phyloP scores from a whole-genome alignment of 2,329 filamentous ascomycete species.

The Orbilia oligospora region DNA sequence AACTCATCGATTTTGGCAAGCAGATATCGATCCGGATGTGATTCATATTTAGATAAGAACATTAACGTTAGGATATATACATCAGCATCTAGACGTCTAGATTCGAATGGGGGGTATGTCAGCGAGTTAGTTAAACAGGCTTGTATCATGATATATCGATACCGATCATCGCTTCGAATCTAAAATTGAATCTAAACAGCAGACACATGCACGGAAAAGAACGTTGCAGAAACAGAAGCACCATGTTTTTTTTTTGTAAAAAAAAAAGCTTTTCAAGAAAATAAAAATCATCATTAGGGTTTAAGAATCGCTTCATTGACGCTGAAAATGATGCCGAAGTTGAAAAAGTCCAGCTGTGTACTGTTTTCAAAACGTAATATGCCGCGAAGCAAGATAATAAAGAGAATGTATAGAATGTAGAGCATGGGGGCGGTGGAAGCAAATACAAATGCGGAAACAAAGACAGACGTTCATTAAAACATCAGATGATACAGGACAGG shows the following conservation, averaged over 20 bases:
- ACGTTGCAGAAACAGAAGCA: neutral
- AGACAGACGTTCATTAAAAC: neutral
- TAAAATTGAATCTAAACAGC: neutral
- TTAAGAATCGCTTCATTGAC: constrained; percentile 34
- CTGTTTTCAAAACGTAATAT: constrained; percentile 38
- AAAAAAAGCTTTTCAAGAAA: constrained; percentile 13
- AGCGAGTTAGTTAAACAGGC: neutral
- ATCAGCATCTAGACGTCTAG: neutral
- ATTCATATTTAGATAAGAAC: neutral
- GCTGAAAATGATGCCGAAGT: constrained; percentile 37
- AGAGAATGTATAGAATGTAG: constrained; percentile 46
- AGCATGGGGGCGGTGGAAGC: neutral
- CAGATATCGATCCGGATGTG: too few relatives aligned
- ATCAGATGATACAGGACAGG: neutral
- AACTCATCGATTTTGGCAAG: neutral
- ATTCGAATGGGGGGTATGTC: neutral
- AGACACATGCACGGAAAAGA: neutral
- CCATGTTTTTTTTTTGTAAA: too few relatives aligned
- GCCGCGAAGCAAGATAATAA: constrained; percentile 44
- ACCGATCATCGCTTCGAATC: neutral
- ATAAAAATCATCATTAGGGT: constrained; percentile 31
- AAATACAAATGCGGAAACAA: neutral
- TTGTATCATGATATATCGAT: neutral
- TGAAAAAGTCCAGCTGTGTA: constrained; percentile 25
- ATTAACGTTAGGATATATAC: constrained; percentile 2